Evolutionary conservation across 2,329 filamentous ascomycete genomes (phyloP).

Genomic region (Aphanocladium album): DNA sequence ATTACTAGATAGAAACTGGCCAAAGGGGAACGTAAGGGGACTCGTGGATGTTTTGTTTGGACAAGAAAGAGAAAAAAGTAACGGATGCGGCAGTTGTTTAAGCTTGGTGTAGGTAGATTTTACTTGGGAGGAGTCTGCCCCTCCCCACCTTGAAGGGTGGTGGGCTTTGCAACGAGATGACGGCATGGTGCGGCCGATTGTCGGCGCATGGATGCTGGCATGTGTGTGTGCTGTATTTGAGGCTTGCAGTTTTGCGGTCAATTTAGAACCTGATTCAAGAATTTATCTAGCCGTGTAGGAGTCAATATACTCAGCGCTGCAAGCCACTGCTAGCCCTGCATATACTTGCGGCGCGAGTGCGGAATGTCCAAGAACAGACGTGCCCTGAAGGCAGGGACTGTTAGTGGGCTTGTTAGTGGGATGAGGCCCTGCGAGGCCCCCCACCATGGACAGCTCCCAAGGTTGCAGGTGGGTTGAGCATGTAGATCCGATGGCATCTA

Average conservation of each 20-base stretch:
- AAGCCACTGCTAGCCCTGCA: too few species aligned
- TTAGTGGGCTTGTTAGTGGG: background rate
- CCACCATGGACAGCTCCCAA: background rate
- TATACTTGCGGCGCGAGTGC: background rate
- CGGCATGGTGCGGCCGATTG: conserved; percentile 1
- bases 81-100: conserved; percentile 9
- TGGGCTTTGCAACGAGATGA: background rate
- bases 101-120: conserved; percentile 1
- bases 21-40: background rate
- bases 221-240: too few species aligned
- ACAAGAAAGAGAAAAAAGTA: background rate
- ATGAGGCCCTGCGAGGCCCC: background rate
- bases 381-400: background rate
- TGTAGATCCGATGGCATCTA: background rate
- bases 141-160: conserved; percentile 13
- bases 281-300: too few species aligned
- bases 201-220: background rate
- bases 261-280: too few species aligned
- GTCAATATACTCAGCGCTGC: too few species aligned
- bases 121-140: background rate
- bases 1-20: conserved; percentile 13
- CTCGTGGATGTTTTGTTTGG: background rate
- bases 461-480: background rate
- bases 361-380: background rate
- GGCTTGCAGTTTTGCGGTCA: too few species aligned